Conservation (phyloP, 768 basidiomycete genomes). For the Hemileccinum rubropunctum region DNA sequence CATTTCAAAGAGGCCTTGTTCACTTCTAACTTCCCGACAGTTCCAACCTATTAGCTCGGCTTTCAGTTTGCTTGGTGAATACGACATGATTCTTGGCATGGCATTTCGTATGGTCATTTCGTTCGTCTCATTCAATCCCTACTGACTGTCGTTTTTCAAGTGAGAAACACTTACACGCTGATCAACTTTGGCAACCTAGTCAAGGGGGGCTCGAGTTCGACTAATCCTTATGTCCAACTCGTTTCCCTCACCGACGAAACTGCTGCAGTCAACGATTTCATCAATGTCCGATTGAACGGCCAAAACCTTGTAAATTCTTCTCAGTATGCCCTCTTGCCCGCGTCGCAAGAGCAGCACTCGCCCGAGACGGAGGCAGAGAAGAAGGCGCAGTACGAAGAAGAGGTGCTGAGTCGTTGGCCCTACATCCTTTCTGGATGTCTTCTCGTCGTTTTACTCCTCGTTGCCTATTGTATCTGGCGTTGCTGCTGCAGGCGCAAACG, state of each 20-base stretch:
- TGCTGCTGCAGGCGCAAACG: slow-evolving; percentile 52
- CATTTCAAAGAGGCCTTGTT: background rate
- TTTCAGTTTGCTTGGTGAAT: slow-evolving; percentile 73
- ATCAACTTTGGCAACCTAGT: slow-evolving; percentile 74
- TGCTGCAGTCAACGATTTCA: slow-evolving; percentile 63
- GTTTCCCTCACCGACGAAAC: slow-evolving; percentile 53
- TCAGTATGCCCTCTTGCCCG: slow-evolving; percentile 59
- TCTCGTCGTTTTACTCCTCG: slow-evolving; percentile 42
- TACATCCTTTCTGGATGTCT: slow-evolving; percentile 66
- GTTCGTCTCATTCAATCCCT: background rate
- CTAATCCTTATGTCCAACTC: slow-evolving; percentile 68
- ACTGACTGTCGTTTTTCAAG: slow-evolving; percentile 35
- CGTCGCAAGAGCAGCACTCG: slow-evolving; percentile 55
- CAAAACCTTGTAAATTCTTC: slow-evolving; percentile 53
- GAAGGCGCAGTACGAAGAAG: slow-evolving; percentile 62
- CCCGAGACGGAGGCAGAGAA: slow-evolving; percentile 64
- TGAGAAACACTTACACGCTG: slow-evolving; percentile 73
- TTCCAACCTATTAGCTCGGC: slow-evolving; percentile 85
- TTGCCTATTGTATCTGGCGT: slow-evolving; percentile 54
- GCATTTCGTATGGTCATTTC: slow-evolving; percentile 55
- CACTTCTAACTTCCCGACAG: slow-evolving; percentile 32
- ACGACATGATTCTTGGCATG: slow-evolving; percentile 84
- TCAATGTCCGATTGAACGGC: slow-evolving; percentile 57
- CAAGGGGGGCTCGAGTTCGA: slow-evolving; percentile 43
- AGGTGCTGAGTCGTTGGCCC: slow-evolving; percentile 69